Evolutionary conservation across 2,329 filamentous ascomycete species (phyloP).

Genomic region (Dactylellina cionopaga): DNA sequence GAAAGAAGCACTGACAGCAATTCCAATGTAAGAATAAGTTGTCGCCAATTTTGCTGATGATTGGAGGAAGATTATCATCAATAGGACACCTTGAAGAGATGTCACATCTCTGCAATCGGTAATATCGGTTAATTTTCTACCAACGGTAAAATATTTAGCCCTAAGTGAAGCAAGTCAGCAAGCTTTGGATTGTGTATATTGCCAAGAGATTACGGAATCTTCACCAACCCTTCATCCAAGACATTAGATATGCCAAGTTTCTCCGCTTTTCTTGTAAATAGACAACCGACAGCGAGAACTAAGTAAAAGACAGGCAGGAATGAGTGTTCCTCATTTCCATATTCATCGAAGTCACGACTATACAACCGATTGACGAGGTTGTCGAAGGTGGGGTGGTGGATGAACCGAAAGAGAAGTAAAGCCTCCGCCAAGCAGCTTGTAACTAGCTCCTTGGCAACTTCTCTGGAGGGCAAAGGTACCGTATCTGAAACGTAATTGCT

Average conservation of each 20-base stretch:
- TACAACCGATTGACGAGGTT: conserved; percentile 81
- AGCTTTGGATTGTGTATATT: not conserved
- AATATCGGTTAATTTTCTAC: conserved; percentile 71
- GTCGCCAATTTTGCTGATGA: conserved; percentile 80
- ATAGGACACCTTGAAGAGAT: conserved; percentile 78
- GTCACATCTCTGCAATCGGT: conserved; percentile 71
- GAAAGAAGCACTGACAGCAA: conserved; percentile 78
- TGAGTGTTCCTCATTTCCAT: conserved; percentile 72
- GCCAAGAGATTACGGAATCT: conserved; percentile 14
- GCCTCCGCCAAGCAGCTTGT: conserved; percentile 71
- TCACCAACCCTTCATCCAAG: conserved; percentile 67
- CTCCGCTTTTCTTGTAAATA: conserved; percentile 72
- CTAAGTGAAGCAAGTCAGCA: conserved; percentile 62
- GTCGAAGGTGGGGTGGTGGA: conserved; percentile 80
- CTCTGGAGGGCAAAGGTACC: conserved; percentile 59
- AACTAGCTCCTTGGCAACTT: conserved; percentile 68
- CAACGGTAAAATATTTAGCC: conserved; percentile 77
- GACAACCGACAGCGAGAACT: conserved; percentile 76
- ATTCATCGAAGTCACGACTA: conserved; percentile 71
- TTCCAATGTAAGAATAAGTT: conserved; percentile 82
- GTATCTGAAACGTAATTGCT: conserved; percentile 59
- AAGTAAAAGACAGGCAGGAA: conserved; percentile 78
- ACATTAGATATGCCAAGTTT: conserved; percentile 64
- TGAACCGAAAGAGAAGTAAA: conserved; percentile 66
- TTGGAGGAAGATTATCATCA: conserved; percentile 83